Conservation (phyloP, 192 early-diverging fungal species). For the Linnemannia zychae region DNA sequence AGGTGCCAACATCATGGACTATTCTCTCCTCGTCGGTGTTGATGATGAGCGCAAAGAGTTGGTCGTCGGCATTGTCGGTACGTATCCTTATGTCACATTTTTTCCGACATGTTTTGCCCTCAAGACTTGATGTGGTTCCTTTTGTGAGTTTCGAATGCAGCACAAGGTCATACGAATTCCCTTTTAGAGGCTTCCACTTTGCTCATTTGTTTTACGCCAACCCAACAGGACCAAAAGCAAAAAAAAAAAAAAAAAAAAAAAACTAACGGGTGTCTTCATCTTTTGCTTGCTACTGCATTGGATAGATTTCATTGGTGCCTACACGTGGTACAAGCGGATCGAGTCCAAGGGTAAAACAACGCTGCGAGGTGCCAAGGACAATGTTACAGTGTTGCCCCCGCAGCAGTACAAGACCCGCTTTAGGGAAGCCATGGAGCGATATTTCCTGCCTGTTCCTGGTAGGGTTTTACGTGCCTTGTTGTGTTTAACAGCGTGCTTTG, state of each 20-base stretch:
- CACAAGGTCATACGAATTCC: background rate
- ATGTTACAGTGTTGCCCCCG: slow-evolving; percentile 93
- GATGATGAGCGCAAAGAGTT: slow-evolving; percentile 88
- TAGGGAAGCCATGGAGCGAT: slow-evolving; percentile 87
- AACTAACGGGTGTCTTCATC: background rate
- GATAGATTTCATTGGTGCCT: slow-evolving; percentile 94
- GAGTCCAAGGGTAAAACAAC: slow-evolving; percentile 82
- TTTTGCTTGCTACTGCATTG: background rate
- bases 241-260: no score
- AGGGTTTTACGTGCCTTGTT: slow-evolving; percentile 10
- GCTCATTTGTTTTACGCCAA: no score
- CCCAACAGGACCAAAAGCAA: no score
- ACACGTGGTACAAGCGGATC: slow-evolving; percentile 97
- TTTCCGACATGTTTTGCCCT: background rate
- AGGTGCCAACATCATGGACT: slow-evolving; percentile 97
- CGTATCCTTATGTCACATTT: slow-evolving; percentile 3
- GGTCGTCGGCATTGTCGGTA: slow-evolving; percentile 77
- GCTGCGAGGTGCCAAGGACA: slow-evolving; percentile 77
- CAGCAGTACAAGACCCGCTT: slow-evolving; percentile 95
- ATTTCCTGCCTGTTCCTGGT: slow-evolving; percentile 91
- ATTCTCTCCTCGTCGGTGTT: slow-evolving; percentile 94
- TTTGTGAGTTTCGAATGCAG: background rate
- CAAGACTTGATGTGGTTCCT: no score
- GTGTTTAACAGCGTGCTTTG: no score
- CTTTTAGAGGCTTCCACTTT: no score